Evolutionary conservation across 2,329 filamentous ascomycete genomes (phyloP).

Genomic region (Diplodia corticola): DNA sequence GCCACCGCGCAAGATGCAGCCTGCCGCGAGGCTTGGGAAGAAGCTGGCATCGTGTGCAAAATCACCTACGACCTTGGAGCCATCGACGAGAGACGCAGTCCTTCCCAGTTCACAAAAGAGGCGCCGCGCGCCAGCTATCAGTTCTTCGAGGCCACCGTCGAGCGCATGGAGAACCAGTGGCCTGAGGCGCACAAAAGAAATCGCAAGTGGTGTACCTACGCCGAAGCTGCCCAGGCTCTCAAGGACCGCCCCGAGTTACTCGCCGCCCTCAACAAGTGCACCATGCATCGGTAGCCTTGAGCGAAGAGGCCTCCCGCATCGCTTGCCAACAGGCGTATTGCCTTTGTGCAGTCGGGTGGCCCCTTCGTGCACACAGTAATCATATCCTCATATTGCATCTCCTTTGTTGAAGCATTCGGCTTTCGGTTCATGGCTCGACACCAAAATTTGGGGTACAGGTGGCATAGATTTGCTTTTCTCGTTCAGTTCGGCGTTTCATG

Average conservation of each 20-base stretch:
- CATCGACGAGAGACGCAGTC: constrained; percentile 75
- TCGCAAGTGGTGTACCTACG: constrained; percentile 85
- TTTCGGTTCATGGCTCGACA: constrained; percentile 22
- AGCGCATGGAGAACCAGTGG: constrained; percentile 83
- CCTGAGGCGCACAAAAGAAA: constrained; percentile 91
- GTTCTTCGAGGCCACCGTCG: constrained; percentile 86
- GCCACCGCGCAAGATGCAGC: constrained; percentile 79
- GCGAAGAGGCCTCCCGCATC: neutral
- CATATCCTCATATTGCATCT: constrained; percentile 21
- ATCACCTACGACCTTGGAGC: constrained; percentile 83
- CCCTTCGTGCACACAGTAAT: constrained; percentile 11
- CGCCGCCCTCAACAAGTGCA: constrained; percentile 81
- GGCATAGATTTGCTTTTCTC: constrained; percentile 21
- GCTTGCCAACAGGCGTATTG: neutral
- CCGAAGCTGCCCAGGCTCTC: constrained; percentile 76
- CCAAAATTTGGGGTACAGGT: constrained; percentile 21
- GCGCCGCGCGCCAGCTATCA: constrained; percentile 76
- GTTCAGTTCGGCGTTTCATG: constrained; percentile 22
- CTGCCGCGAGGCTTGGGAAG: constrained; percentile 93
- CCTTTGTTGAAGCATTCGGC: constrained; percentile 22
- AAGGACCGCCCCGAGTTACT: constrained; percentile 80
- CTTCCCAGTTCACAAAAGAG: constrained; percentile 52
- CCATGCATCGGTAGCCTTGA: constrained; percentile 46
- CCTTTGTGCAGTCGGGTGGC: neutral
- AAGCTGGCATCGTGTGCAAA: constrained; percentile 85